phyloP scores from a whole-genome alignment of 257 asterid genomes.

The Thymus mandschuricus region DNA sequence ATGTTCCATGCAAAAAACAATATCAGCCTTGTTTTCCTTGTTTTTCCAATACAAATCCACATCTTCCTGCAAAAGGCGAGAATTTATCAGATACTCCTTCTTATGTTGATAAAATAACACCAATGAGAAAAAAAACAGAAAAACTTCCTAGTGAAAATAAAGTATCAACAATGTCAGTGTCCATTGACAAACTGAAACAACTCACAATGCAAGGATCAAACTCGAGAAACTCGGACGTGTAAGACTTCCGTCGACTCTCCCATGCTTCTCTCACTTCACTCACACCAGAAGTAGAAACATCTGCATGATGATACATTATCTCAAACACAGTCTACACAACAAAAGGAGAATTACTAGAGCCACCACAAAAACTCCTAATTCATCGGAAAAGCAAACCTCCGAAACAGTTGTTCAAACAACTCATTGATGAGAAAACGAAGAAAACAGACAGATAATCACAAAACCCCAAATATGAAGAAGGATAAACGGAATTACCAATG shows the following conservation, averaged over 20 bases:
- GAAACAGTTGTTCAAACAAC: slow-evolving; percentile 21
- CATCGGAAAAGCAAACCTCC: background rate
- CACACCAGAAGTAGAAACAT: slow-evolving; percentile 73
- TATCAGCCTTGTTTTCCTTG: slow-evolving; percentile 80
- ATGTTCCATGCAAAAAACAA: slow-evolving; percentile 90
- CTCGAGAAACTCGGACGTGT: slow-evolving; percentile 82
- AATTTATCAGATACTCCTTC: slow-evolving; percentile 15
- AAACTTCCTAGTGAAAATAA: background rate
- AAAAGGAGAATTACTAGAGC: background rate
- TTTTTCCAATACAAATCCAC: slow-evolving; percentile 61
- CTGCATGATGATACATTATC: slow-evolving; percentile 41
- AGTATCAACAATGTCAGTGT: slow-evolving; percentile 19
- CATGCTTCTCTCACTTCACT: slow-evolving; percentile 82
- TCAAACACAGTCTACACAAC: slow-evolving; percentile 1
- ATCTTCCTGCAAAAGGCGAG: slow-evolving; percentile 69
- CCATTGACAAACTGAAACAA: slow-evolving; percentile 16
- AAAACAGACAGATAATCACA: background rate
- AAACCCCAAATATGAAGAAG: background rate
- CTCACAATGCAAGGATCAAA: slow-evolving; percentile 93
- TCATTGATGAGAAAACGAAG: background rate
- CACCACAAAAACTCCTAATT: background rate
- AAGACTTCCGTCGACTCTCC: slow-evolving; percentile 93
- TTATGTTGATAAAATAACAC: background rate
- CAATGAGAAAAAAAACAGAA: background rate
- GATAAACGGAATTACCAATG: slow-evolving; percentile 55